Evolutionary conservation across 2,329 filamentous ascomycete species (phyloP).

Genomic region (Fusarium tjaetaba): DNA sequence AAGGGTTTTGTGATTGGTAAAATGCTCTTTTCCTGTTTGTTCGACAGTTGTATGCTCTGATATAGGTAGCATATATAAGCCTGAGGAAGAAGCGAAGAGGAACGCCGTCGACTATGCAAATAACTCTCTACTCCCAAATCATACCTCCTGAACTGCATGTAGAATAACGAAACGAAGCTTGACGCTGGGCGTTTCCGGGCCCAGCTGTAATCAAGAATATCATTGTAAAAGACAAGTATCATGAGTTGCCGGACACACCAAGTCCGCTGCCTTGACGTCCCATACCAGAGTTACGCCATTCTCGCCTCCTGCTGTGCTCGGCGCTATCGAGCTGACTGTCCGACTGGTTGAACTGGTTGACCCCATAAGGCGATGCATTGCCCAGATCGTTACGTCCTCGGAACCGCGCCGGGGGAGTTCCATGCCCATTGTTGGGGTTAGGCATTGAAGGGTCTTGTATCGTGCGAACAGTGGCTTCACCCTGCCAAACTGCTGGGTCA

Average conservation of each 20-base stretch:
- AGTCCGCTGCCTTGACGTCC: constrained; percentile 60
- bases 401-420: constrained; percentile 61
- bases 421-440: constrained; percentile 52
- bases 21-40: constrained; percentile 33
- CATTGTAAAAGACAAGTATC: constrained; percentile 36
- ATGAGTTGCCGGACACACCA: constrained; percentile 59
- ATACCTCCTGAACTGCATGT: constrained; percentile 43
- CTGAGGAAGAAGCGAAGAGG: constrained; percentile 38
- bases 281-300: constrained; percentile 69
- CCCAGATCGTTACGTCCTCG: constrained; percentile 56
- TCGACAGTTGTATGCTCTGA: constrained; percentile 6
- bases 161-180: constrained; percentile 33
- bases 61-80: constrained; percentile 14
- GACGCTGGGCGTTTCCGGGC: constrained; percentile 19
- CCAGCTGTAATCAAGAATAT: constrained; percentile 30
- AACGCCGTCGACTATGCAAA: constrained; percentile 54
- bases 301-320: constrained; percentile 58
- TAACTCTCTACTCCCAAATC: constrained; percentile 48
- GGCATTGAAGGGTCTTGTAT: constrained; percentile 69
- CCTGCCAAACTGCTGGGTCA: constrained; percentile 85
- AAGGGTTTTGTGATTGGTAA: constrained; percentile 20
- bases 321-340: constrained; percentile 54
- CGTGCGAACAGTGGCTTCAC: constrained; percentile 84
- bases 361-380: constrained; percentile 56
- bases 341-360: constrained; percentile 56